phyloP scores from a whole-genome alignment of 352 stramenopile genomes.

The Phytophthora capsici region DNA sequence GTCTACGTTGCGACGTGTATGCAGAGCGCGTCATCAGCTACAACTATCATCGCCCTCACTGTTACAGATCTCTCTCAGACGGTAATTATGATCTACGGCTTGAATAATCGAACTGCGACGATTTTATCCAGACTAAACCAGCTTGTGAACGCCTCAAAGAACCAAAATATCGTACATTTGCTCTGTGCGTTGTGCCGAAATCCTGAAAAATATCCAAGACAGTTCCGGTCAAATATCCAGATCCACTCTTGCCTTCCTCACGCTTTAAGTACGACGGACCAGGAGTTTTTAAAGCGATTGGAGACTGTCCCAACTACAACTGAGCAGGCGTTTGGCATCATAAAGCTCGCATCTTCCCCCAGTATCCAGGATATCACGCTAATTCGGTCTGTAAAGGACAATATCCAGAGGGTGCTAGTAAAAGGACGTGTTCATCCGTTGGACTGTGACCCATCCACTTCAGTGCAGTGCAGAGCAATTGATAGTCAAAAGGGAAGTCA shows the following conservation, averaged over 20 bases:
- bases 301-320: background rate
- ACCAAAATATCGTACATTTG: background rate
- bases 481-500: background rate
- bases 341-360: slow-evolving; percentile 3
- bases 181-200: slow-evolving; percentile 8
- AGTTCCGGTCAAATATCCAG: background rate
- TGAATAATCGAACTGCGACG: slow-evolving; percentile 8
- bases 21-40: slow-evolving; percentile 11
- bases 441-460: background rate
- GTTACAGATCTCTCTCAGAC: slow-evolving; percentile 15
- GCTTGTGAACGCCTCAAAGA: background rate
- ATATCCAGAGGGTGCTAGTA: slow-evolving; percentile 9
- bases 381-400: background rate
- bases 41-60: slow-evolving; percentile 5
- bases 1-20: slow-evolving; percentile 28
- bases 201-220: background rate
- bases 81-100: slow-evolving; percentile 5
- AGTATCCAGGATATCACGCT: background rate
- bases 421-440: slow-evolving; percentile 8
- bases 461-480: background rate
- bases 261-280: background rate
- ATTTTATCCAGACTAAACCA: background rate
- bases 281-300: slow-evolving; percentile 1
- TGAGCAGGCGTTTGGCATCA: background rate
- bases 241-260: slow-evolving; percentile 12